These are phyloP conservation scores for Eucalyptus rudis DNA, from an alignment of 345 rosid genomes.

Conservation along the genomic window DNA sequence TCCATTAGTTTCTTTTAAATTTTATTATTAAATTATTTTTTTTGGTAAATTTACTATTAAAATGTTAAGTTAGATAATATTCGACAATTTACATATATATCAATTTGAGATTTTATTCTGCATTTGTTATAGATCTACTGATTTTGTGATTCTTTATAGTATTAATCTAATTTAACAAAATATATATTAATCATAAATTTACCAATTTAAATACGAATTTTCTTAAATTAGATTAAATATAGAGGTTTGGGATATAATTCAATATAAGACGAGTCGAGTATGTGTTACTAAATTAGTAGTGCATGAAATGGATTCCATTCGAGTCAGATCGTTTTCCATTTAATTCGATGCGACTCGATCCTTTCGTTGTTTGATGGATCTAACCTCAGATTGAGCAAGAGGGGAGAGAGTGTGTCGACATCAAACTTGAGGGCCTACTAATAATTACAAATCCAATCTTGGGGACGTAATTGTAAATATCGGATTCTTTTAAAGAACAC, in stretches of 20 bases:
- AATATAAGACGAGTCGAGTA: accelerated
- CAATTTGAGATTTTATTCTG: accelerated
- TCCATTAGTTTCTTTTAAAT: no score
- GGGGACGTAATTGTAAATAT: not conserved
- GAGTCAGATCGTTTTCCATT: no score
- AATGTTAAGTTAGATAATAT: no score
- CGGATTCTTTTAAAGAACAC: not conserved
- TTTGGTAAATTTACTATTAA: no score
- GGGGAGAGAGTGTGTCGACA: not conserved
- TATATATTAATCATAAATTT: no score
- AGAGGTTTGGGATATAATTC: accelerated
- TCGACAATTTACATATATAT: accelerated
- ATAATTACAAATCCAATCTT: not conserved
- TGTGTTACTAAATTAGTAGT: accelerated
- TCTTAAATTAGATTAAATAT: no score
- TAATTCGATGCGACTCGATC: no score
- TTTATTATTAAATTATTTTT: no score
- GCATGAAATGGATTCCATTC: no score
- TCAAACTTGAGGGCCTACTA: not conserved
- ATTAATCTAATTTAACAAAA: no score
- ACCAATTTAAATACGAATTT: not conserved
- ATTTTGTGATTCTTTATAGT: accelerated
- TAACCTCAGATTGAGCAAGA: not conserved
- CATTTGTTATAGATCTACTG: accelerated
- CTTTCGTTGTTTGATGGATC: no score